Conservation (phyloP, 441 rosid genomes). For the Gossypium armourianum region DNA sequence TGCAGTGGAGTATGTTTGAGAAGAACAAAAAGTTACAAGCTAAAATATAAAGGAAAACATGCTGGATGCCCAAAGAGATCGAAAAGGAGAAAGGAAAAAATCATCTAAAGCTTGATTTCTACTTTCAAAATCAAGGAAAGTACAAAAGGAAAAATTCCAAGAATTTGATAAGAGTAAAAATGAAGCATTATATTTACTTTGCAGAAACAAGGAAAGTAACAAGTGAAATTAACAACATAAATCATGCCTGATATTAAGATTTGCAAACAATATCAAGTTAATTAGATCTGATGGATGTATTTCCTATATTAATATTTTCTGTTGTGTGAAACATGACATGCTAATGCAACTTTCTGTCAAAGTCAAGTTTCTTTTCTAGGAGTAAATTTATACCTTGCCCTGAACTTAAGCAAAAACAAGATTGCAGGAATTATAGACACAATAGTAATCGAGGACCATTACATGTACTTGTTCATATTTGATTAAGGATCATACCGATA, state of each 20-base stretch:
- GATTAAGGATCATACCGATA: neutral
- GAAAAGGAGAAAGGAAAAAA: neutral
- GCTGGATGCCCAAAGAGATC: neutral
- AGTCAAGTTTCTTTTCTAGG: neutral
- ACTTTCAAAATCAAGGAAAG: neutral
- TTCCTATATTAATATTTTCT: neutral
- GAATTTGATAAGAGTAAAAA: neutral
- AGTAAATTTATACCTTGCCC: neutral
- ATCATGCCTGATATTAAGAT: neutral
- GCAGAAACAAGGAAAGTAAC: neutral
- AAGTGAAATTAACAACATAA: neutral
- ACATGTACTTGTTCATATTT: neutral
- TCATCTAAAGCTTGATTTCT: neutral
- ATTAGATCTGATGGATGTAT: neutral
- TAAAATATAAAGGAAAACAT: conserved; percentile 2
- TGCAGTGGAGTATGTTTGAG: neutral
- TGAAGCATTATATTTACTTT: neutral
- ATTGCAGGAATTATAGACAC: neutral
- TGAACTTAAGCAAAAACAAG: conserved; percentile 1
- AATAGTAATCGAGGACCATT: conserved; percentile 5
- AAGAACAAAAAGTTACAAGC: neutral
- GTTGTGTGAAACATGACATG: neutral
- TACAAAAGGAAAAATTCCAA: neutral
- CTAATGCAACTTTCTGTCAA: neutral
- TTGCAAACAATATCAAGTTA: neutral